Percentiles rank a stretch among this genome's conserved stretches.
Evolutionary conservation across 225 moss, liverwort and hornwort species (phyloP).

Genomic region (Climacium dendroides): DNA sequence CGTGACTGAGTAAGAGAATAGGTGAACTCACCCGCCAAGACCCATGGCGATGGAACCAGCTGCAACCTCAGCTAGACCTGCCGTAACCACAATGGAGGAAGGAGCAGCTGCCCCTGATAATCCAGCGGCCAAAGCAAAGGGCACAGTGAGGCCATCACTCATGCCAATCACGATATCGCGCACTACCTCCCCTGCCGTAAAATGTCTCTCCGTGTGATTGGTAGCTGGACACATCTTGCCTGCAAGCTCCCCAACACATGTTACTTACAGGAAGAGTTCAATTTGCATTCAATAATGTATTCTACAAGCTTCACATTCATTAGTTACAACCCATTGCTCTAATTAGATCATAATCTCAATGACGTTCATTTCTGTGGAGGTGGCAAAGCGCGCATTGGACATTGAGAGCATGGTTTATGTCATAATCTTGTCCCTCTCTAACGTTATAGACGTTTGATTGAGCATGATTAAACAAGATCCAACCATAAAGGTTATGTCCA

Average conservation of each 20-base stretch:
- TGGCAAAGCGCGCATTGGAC: no score
- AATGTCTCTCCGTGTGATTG: conserved; percentile 70
- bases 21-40: conserved; percentile 68
- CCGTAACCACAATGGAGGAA: conserved; percentile 83
- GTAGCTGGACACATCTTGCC: conserved; percentile 26
- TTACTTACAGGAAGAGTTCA: no score
- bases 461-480: no score
- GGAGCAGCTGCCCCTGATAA: conserved; percentile 86
- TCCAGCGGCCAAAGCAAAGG: conserved; percentile 92
- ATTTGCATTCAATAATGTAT: no score
- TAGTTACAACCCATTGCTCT: no score
- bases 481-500: no score
- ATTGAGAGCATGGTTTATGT: no score
- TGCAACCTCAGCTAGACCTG: conserved; percentile 91
- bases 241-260: neutral
- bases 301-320: neutral
- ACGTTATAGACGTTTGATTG: no score
- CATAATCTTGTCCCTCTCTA: no score
- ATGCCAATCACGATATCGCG: conserved; percentile 93
- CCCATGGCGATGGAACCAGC: conserved; percentile 98
- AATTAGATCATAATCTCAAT: no score
- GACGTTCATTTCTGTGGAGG: no score
- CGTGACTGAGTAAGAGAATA: neutral
- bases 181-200: conserved; percentile 83
- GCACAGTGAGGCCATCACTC: conserved; percentile 95